Evolutionary conservation across 345 rosid genomes (phyloP).

Genomic region (Populus davidiana): DNA sequence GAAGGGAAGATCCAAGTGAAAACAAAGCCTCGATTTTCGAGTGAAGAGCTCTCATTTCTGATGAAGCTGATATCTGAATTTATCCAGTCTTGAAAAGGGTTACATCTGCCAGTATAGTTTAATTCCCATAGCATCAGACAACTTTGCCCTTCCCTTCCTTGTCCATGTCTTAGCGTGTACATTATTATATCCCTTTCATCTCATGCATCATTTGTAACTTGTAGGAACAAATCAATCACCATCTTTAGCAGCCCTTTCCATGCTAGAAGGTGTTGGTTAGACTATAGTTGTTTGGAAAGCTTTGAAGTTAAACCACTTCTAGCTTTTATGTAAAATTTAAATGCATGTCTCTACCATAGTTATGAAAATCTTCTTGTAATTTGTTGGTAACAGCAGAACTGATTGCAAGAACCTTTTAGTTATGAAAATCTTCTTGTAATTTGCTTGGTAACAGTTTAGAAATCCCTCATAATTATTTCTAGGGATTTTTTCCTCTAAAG

Average conservation of each 20-base stretch:
- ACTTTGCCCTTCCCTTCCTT: neutral
- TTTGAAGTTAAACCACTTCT: neutral
- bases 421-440: no score
- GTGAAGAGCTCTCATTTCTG: neutral
- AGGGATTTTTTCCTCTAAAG: no score
- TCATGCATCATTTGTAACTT: no score
- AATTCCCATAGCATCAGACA: neutral
- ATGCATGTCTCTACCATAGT: neutral
- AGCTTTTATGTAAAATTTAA: neutral
- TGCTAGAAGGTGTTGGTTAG: neutral
- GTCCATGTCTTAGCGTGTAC: neutral
- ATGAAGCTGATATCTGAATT: neutral
- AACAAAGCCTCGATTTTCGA: neutral
- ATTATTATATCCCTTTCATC: no score
- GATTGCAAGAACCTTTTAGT: no score
- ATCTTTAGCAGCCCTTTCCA: no score
- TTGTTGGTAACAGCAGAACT: no score
- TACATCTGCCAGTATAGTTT: neutral
- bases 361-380: no score
- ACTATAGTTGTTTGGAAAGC: neutral
- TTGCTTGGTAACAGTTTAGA: no score
- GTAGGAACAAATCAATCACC: no score
- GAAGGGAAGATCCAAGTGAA: conserved; percentile 1
- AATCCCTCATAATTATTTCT: no score
- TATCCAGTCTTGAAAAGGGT: neutral